Base-by-base conservation (phyloP, 192 early-diverging fungal genomes). In the Mortierella antarctica region DNA sequence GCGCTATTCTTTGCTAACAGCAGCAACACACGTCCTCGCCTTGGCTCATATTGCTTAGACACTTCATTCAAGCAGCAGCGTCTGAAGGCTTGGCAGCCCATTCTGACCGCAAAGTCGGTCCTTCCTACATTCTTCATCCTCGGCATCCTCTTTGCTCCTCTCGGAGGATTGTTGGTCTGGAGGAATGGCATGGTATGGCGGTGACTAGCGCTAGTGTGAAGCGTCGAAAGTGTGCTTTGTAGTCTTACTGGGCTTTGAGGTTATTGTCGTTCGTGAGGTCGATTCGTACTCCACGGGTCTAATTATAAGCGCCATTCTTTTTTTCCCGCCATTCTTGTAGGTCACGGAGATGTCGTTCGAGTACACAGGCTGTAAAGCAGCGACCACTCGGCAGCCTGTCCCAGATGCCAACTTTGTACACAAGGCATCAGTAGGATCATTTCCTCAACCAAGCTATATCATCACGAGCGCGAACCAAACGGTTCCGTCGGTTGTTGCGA, bases 31-130 rank as follows among this genome's bases (percentile, higher is more conserved):
- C 11, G 3, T n/a, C 10, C 46, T 48, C 17, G 44, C 23, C 41
- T 41, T 41, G 59, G 7, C 31, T 46, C n/a, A 61, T 31, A 47
- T 54, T 23, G 42, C 12, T 20, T 73, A 91, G 91, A 98, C 86
- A 95, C 95, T 31, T 94, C 95, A 14, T 98, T 98, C 83, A 97
- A 95, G 86, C 97, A 99, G 83, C 97, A 99, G 81, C 93, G 96
- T 18, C 89, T 99, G 68, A 94, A 93, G 65, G 95, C 97, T 12
- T 99, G 97, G 97, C 96, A 99, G 86, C 97, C 97, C 7, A 91
- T 99, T 23, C 86, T 99, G 58, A 99, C 95, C n/a, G 96, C 97
- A 65, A 96, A 96, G 74, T 93, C 93, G 47, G 96, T 97, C 14
- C 83, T 99, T 5, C 97, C 97, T 3, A 93, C 95, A 20, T 96